These are phyloP conservation scores for Xylaria scruposa DNA, from an alignment of 495 filamentous ascomycete genomes.

Conservation along the genomic window DNA sequence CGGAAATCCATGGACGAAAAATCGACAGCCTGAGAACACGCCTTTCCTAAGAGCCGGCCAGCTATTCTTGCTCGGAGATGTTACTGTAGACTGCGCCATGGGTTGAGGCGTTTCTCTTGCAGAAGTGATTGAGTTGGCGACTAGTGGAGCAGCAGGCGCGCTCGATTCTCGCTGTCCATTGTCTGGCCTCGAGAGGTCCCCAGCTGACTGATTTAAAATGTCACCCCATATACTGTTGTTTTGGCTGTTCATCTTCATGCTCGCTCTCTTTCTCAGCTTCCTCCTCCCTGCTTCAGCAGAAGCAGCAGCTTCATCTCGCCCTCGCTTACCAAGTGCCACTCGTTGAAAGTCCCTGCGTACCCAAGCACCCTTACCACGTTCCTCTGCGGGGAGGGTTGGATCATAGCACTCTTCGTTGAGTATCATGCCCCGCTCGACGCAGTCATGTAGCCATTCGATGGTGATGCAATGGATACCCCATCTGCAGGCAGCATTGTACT, in stretches of 20 bases:
- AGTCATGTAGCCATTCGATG: constrained; percentile 84
- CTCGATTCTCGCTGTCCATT: constrained; percentile 19
- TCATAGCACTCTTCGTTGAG: constrained; percentile 85
- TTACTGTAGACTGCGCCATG: constrained; percentile 24
- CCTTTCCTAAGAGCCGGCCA: constrained; percentile 34
- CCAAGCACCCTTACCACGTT: constrained; percentile 83
- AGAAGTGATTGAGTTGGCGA: constrained; percentile 2
- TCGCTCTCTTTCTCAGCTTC: constrained; percentile 82
- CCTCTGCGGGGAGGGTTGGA: constrained; percentile 67
- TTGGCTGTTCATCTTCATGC: constrained; percentile 77
- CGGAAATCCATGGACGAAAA: constrained; percentile 71
- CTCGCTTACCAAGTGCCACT: constrained; percentile 47
- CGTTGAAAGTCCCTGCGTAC: constrained; percentile 57
- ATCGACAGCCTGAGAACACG: constrained; percentile 62
- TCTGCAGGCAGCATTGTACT: constrained; percentile 81
- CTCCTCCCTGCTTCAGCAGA: constrained; percentile 55
- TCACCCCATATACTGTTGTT: constrained; percentile 87
- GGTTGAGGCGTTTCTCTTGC: constrained; percentile 17
- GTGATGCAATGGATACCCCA: constrained; percentile 83
- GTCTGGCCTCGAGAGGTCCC: constrained; percentile 29
- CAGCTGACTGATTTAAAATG: constrained; percentile 63
- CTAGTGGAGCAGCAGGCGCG: constrained; percentile 8
- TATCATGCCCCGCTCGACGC: constrained; percentile 89
- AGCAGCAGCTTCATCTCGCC: constrained; percentile 37
- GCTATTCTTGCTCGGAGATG: constrained; percentile 23